These are phyloP conservation scores for Scheffersomyces insectosa DNA, from an alignment of 1,139 yeast species.

Conservation along the genomic window DNA sequence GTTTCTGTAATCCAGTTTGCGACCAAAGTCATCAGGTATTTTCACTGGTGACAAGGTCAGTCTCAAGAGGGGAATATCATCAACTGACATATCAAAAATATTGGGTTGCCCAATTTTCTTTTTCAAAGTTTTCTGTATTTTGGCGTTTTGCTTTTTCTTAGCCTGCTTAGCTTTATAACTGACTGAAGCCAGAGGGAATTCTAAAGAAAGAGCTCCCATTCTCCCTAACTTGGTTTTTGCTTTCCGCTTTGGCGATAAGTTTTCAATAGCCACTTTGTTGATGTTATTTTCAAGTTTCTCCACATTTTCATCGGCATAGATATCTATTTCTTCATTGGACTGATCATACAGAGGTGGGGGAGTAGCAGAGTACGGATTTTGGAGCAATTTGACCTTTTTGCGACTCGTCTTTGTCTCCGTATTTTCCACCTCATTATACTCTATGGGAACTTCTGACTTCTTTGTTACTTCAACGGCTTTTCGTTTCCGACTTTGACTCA, in stretches of 20 bases:
- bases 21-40: neutral
- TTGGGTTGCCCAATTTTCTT: slow-evolving; percentile 7
- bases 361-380: slow-evolving; percentile 6
- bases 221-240: too few relatives aligned
- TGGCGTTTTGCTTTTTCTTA: neutral
- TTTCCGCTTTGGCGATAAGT: slow-evolving; percentile 6
- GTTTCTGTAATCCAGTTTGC: neutral
- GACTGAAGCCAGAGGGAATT: neutral
- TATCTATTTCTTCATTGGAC: slow-evolving; percentile 37
- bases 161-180: neutral
- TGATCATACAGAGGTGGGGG: slow-evolving; percentile 24
- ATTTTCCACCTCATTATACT: neutral
- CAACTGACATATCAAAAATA: slow-evolving; percentile 16
- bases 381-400: slow-evolving; percentile 19
- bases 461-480: too few relatives aligned
- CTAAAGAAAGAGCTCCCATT: too few relatives aligned
- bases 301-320: slow-evolving; percentile 37
- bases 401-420: slow-evolving; percentile 5
- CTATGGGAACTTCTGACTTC: too few relatives aligned
- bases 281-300: slow-evolving; percentile 24
- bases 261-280: slow-evolving; percentile 5
- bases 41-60: slow-evolving; percentile 1
- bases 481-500: neutral
- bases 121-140: neutral
- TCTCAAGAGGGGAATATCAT: slow-evolving; percentile 10